Evolutionary conservation across 306 rosid genomes (phyloP), one percentile per base, ranked within the genome.

Genomic region (Quercus engelmannii): DNA sequence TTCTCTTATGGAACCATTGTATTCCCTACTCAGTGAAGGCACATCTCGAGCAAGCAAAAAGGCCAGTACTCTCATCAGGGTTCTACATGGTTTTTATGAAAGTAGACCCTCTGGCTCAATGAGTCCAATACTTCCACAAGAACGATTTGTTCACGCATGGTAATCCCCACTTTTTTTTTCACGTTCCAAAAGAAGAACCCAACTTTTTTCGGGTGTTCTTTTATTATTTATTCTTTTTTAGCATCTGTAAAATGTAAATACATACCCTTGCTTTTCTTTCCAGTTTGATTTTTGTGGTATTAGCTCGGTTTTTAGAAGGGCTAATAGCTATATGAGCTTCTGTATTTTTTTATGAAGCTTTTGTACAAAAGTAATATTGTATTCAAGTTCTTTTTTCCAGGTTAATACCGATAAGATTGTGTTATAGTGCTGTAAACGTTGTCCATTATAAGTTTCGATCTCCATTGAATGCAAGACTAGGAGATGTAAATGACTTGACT

Each of bases 21-120:
- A 93, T 85, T 88, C 87, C 33, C 68, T 84, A 76, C 69, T 93
- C 6, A 83, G 87, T 31, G 91, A 87, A 83, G 95, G 97, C 72
- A 86, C 99, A 12, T 85, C 85, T 68, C 73, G 92, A 77, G 90
- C 86, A 67, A 79, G 88, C 80, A 91, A 79, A 77, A 91, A 85
- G 81, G 92, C 95, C 7, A 85, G 90, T 86, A 76, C 88, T 86
- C 90, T 94, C 64, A 90, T 94, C 73, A 87, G 81, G 77, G 54
- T 90, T 81, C 89, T 92, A 62, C 97, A 94, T 63, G 91, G 87
- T 57, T 90, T 84, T 83, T 56, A 10, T 15, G 98, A 92, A 76
- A 86, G 84, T 78, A 85, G 87, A 69, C 77, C 92, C 59, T 81
- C 91, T 73, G 85, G 84, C n/a, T 83, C 86, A 62, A 83, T 62